A percentile compares a stretch with the other conserved stretches of the same genome.
Evolutionary conservation across 108 stramenopile species (phyloP).

Genomic region (Nitzschia inconspicua): DNA sequence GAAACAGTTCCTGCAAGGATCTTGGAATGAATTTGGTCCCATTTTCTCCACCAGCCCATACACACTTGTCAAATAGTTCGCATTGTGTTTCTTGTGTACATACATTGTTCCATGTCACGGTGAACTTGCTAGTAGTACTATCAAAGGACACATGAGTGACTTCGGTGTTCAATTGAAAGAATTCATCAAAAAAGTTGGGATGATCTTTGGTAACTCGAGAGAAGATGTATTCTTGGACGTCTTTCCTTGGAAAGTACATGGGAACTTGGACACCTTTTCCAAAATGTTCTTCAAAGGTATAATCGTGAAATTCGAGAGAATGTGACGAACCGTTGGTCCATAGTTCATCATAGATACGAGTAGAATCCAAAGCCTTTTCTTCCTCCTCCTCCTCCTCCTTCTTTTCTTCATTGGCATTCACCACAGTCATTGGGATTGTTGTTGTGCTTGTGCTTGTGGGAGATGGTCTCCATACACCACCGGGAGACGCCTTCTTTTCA

Average conservation of each 20-base stretch:
- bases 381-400: constrained; percentile 15
- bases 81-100: constrained; percentile 3
- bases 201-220: constrained; percentile 38
- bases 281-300: constrained; percentile 63
- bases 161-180: constrained; percentile 42
- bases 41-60: constrained; percentile 65
- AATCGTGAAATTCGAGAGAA: constrained; percentile 53
- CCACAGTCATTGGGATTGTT: neutral
- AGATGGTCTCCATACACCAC: constrained; percentile 39
- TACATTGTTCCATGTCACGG: constrained; percentile 14
- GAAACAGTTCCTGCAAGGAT: neutral
- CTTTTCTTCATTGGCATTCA: neutral
- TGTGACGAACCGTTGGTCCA: constrained; percentile 59
- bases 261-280: constrained; percentile 25
- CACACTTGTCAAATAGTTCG: constrained; percentile 47
- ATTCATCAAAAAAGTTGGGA: constrained; percentile 44
- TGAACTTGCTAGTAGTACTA: constrained; percentile 18
- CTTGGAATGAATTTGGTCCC: constrained; percentile 34
- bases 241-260: constrained; percentile 39
- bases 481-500: constrained; percentile 28
- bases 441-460: neutral
- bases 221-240: constrained; percentile 46
- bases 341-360: constrained; percentile 43
- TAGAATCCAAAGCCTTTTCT: constrained; percentile 3
- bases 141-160: constrained; percentile 34